A percentile compares a stretch with the other conserved stretches of the same genome.
Conservation (phyloP, 345 rosid genomes). For the Arabis hirsuta region DNA sequence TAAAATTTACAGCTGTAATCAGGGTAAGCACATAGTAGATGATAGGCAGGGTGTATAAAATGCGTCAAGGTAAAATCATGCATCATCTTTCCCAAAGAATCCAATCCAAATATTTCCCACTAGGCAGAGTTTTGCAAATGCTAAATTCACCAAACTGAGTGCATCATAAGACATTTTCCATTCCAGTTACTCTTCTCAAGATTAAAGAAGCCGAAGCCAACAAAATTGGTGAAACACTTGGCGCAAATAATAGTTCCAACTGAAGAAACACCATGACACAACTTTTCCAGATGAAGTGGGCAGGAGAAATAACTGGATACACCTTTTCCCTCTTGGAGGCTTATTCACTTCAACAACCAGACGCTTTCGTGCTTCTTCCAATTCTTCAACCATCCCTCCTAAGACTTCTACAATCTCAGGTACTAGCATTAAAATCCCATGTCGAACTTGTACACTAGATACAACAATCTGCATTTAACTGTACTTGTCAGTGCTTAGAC, state of each 20-base stretch:
- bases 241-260: slow-evolving; percentile 5
- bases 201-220: neutral
- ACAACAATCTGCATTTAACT: slow-evolving; percentile 63
- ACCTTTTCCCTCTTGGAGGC: slow-evolving; percentile 98
- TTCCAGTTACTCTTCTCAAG: slow-evolving; percentile 7
- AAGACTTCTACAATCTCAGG: slow-evolving; percentile 84
- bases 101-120: slow-evolving; percentile 8
- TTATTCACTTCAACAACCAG: slow-evolving; percentile 84
- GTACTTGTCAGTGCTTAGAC: slow-evolving; percentile 13
- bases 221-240: slow-evolving; percentile 3
- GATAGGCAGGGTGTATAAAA: neutral
- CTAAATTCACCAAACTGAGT: slow-evolving; percentile 6
- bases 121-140: slow-evolving; percentile 3
- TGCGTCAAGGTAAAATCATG: slow-evolving; percentile 5
- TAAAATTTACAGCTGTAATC: slow-evolving; percentile 8
- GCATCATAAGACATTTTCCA: neutral
- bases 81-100: slow-evolving; percentile 18
- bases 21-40: slow-evolving; percentile 14
- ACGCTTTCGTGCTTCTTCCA: slow-evolving; percentile 73
- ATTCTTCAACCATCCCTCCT: slow-evolving; percentile 81
- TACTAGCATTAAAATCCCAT: slow-evolving; percentile 79
- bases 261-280: slow-evolving; percentile 25
- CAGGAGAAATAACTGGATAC: slow-evolving; percentile 10
- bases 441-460: slow-evolving; percentile 75
- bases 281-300: slow-evolving; percentile 16